These are phyloP conservation scores for Viola odorata DNA, from an alignment of 345 rosid genomes.

Conservation along the genomic window DNA sequence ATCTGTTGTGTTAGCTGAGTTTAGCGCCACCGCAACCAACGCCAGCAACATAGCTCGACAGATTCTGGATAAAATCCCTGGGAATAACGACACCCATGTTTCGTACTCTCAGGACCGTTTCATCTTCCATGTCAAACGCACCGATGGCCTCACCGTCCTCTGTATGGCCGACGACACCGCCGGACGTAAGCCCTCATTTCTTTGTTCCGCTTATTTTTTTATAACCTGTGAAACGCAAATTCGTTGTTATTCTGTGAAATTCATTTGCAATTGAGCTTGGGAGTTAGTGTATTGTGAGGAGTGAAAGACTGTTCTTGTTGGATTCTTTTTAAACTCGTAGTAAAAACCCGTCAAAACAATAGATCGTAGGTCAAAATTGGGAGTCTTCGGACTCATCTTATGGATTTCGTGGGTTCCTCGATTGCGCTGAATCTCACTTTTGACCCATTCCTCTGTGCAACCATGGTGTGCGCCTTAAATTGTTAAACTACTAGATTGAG, in stretches of 20 bases:
- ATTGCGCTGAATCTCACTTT: too few relatives aligned
- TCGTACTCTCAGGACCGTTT: conserved; percentile 93
- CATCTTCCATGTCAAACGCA: conserved; percentile 86
- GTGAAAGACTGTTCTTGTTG: too few relatives aligned
- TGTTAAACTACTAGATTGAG: not conserved
- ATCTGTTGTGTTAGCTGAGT: conserved; percentile 87
- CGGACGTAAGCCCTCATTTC: conserved; percentile 47
- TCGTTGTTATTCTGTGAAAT: too few relatives aligned
- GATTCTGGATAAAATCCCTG: conserved; percentile 80
- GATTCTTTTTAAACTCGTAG: too few relatives aligned
- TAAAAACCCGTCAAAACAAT: too few relatives aligned
- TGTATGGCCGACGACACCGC: conserved; percentile 96
- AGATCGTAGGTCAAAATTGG: too few relatives aligned
- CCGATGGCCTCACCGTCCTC: conserved; percentile 96
- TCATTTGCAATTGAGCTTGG: too few relatives aligned
- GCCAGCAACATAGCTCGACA: conserved; percentile 75
- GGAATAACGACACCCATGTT: conserved; percentile 61
- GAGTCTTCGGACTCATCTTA: too few relatives aligned
- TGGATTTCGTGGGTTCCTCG: not conserved
- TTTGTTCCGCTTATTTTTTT: not conserved
- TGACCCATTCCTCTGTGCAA: not conserved
- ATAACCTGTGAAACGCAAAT: too few relatives aligned
- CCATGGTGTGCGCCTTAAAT: not conserved
- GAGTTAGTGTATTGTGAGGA: too few relatives aligned
- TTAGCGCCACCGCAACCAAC: conserved; percentile 64